These are phyloP conservation scores for Bruguiera gymnorhiza DNA, from an alignment of 345 rosid genomes.

Conservation along the genomic window DNA sequence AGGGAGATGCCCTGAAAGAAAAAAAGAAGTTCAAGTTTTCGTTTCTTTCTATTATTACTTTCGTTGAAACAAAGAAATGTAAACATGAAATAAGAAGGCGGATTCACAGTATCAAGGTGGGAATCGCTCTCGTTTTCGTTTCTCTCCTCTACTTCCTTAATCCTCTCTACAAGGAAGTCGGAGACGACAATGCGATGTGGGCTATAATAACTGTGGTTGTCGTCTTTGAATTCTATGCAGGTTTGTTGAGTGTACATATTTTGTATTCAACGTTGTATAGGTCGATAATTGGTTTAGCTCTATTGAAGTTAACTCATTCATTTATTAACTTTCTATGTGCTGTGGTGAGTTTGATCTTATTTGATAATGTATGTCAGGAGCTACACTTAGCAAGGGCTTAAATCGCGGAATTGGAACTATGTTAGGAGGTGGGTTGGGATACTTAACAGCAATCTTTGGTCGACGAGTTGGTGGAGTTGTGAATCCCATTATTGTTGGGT, in stretches of 20 bases:
- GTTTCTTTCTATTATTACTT: conserved; percentile 9
- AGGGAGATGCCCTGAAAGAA: conserved; percentile 1
- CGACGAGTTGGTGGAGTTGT: conserved; percentile 45
- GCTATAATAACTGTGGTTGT: conserved; percentile 83
- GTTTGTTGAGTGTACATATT: conserved; percentile 24
- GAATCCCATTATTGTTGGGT: conserved; percentile 37
- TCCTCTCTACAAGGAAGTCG: conserved; percentile 50
- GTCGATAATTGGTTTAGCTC: neutral
- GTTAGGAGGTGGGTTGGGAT: conserved; percentile 61
- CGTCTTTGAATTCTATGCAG: conserved; percentile 67
- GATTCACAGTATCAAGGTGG: conserved; percentile 62
- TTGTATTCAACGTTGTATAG: neutral
- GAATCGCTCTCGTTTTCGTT: conserved; percentile 55
- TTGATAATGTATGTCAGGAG: conserved; percentile 37
- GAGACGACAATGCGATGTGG: conserved; percentile 71
- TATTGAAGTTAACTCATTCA: neutral
- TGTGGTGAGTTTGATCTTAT: neutral
- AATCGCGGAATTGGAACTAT: conserved; percentile 64
- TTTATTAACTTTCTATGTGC: neutral
- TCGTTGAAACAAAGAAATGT: conserved; percentile 18
- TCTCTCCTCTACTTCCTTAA: conserved; percentile 58
- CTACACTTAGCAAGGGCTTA: conserved; percentile 69
- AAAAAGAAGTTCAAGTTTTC: conserved; percentile 12
- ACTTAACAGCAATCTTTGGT: conserved; percentile 45
- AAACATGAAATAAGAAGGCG: conserved; percentile 29